Evolutionary conservation across 768 basidiomycete genomes (phyloP), one percentile per base, ranked within the genome.

Genomic region (Lepiota brunneoincarnata): DNA sequence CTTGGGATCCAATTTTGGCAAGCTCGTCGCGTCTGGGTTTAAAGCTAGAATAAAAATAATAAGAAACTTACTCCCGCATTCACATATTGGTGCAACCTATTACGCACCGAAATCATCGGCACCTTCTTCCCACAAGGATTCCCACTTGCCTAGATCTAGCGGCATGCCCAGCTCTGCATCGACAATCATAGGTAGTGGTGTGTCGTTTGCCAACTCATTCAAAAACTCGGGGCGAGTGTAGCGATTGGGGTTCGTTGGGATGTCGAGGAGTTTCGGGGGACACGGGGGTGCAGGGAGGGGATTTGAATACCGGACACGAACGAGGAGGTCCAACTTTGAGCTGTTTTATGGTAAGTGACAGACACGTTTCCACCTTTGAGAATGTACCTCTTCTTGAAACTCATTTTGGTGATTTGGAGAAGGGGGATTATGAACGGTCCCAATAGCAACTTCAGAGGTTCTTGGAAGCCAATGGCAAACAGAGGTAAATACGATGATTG

Each of bases 101-200:
- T 26, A 56, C 77, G 58, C 47, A 89, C 91, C 74, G 49, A 81
- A 77, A 69, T 87, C 82, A 64, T 86, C 80, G 2, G 78, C 88
- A 39, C 83, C 83, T 56, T 92, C 89, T 46, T 89, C 84, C 91
- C 89, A 94, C 15, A 96, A 71, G 34, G 82, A 87, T 51, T 88
- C 86, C 79, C 86, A 94, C 51, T 79, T 81, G 15, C 89, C 87
- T 43, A 96, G 72, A 66, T 98, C 92, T 21, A 99, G 71, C 0
- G 95, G 94, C 94, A 99, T 95, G 0, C 97, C 97, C 60, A 87
- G 88, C 67, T 99, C 97, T 0, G 91, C 92, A 61, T 99, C 97
- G 1, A 98, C 88, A 59, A 98, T 88, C 92, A 98, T 94, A 0
- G 97, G 96, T 17, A 97, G 67, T 0, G 90, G 88, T 10, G 85